Conservation (phyloP, 352 stramenopile species). For the Phytophthora pini region DNA sequence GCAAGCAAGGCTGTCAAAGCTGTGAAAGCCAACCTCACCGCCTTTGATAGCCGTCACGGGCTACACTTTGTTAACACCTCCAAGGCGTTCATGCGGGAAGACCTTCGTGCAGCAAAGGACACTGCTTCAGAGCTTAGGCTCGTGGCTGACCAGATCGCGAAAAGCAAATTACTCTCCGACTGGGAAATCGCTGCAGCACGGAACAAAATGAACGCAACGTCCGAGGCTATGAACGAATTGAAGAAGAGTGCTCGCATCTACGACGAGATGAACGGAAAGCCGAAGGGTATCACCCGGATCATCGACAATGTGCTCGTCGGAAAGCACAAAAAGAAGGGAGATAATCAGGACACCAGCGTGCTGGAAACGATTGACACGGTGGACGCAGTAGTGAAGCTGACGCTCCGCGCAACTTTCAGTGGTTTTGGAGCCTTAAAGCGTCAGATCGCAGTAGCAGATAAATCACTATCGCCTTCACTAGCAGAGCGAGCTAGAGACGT, state of each 20-base stretch:
- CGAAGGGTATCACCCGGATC: slow-evolving; percentile 25
- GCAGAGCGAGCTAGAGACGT: slow-evolving; percentile 27
- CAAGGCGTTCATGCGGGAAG: slow-evolving; percentile 26
- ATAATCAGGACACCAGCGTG: slow-evolving; percentile 5
- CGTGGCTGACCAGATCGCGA: too few species aligned
- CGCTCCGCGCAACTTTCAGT: slow-evolving; percentile 22
- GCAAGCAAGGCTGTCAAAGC: slow-evolving; percentile 18
- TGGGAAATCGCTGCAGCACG: slow-evolving; percentile 24
- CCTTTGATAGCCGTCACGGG: slow-evolving; percentile 27
- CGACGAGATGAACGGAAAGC: slow-evolving; percentile 32
- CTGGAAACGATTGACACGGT: slow-evolving; percentile 24
- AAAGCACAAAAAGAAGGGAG: slow-evolving; percentile 16
- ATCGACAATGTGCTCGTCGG: slow-evolving; percentile 30
- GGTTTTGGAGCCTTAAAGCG: slow-evolving; percentile 28
- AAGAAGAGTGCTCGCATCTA: slow-evolving; percentile 28
- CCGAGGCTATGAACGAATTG: slow-evolving; percentile 20
- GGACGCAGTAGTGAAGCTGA: slow-evolving; percentile 28
- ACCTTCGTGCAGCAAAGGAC: slow-evolving; percentile 15
- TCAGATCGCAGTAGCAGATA: slow-evolving; percentile 27
- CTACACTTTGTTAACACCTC: slow-evolving; percentile 30
- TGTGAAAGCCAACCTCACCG: slow-evolving; percentile 28
- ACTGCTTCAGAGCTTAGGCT: too few species aligned
- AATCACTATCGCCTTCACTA: slow-evolving; percentile 20
- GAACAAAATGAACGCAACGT: slow-evolving; percentile 15
- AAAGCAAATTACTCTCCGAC: slow-evolving; percentile 1